phyloP scores from a whole-genome alignment of 2,329 filamentous ascomycete genomes.

The Pestalotiopsis sp. region DNA sequence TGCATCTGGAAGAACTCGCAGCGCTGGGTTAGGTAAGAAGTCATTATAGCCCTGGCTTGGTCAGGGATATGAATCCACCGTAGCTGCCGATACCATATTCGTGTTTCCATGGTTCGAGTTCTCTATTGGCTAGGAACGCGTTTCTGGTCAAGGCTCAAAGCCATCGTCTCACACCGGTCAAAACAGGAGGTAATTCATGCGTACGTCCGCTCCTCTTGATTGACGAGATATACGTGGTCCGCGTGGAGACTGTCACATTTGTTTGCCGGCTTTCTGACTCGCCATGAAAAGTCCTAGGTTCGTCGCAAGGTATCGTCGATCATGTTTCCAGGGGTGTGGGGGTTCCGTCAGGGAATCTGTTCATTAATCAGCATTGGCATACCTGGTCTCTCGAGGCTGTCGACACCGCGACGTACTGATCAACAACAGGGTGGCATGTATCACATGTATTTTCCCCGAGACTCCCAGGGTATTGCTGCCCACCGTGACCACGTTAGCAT shows the following conservation, averaged over 20 bases:
- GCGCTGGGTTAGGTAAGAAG: not conserved
- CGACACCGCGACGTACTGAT: not conserved
- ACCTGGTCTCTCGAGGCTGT: not conserved
- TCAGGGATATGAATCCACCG: not conserved
- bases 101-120: not conserved
- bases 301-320: not conserved
- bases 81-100: not conserved
- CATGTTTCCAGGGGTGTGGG: not conserved
- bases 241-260: not conserved
- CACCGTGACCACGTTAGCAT: not conserved
- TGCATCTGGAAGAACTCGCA: not conserved
- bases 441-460: not conserved
- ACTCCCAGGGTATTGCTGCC: not conserved
- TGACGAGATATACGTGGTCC: not conserved
- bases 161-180: not conserved
- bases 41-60: not conserved
- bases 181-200: not conserved
- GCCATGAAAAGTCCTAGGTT: not conserved
- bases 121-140: not conserved
- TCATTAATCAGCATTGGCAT: not conserved
- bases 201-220: not conserved
- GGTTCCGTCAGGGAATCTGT: not conserved
- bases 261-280: not conserved
- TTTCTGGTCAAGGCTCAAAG: not conserved
- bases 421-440: not conserved